A percentile compares a stretch with the other conserved stretches of the same genome.
phyloP scores from a whole-genome alignment of 2,329 filamentous ascomycete species.

The Capronia americana region DNA sequence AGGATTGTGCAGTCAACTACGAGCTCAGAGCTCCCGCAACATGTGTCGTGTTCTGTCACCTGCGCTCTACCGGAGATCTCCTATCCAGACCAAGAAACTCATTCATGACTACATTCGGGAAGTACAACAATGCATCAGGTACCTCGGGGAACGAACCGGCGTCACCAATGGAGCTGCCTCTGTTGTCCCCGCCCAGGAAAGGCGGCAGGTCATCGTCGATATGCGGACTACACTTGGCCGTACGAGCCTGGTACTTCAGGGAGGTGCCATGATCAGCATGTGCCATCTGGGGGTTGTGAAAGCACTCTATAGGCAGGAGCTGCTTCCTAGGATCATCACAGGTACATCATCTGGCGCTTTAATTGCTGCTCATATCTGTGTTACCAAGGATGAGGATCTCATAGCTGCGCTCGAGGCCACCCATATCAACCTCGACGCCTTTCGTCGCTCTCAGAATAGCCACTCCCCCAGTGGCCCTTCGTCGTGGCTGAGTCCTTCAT shows the following conservation, averaged over 20 bases:
- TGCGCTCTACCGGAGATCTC: conserved; percentile 81
- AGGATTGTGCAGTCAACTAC: conserved; percentile 31
- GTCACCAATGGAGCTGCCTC: conserved; percentile 52
- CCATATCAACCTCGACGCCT: conserved; percentile 78
- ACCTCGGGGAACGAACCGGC: conserved; percentile 73
- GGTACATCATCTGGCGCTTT: conserved; percentile 88
- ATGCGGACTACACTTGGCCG: conserved; percentile 87
- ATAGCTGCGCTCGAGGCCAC: conserved; percentile 70
- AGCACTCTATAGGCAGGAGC: conserved; percentile 77
- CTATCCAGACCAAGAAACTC: conserved; percentile 85
- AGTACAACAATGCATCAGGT: conserved; percentile 79
- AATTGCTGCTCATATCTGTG: conserved; percentile 79
- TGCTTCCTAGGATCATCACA: conserved; percentile 86
- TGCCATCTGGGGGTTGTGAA: conserved; percentile 92
- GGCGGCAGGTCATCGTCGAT: conserved; percentile 85
- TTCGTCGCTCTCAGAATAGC: conserved; percentile 60
- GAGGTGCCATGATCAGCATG: conserved; percentile 87
- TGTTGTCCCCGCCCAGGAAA: conserved; percentile 73
- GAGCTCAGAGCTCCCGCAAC: conserved; percentile 66
- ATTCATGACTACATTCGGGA: conserved; percentile 91
- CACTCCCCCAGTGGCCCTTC: conserved; percentile 51
- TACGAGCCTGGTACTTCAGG: conserved; percentile 84
- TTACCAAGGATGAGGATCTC: conserved; percentile 77
- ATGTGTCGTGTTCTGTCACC: conserved; percentile 88
- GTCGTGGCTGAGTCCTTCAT: conserved; percentile 61